phyloP scores from a whole-genome alignment of 2,329 filamentous ascomycete genomes.

The Lecanicillium sp. region DNA sequence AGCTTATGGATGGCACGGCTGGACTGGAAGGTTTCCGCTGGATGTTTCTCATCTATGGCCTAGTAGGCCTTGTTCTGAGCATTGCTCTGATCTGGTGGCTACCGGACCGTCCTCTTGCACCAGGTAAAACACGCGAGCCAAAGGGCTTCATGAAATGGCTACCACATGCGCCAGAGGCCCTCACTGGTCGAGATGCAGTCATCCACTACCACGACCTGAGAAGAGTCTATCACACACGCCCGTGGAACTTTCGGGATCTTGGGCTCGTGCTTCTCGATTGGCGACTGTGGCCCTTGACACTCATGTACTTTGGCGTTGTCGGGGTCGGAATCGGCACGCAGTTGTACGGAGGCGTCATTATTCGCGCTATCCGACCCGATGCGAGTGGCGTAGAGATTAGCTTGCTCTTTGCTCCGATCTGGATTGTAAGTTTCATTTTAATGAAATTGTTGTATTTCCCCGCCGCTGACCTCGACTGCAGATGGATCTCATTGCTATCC shows the following conservation, averaged over 20 bases:
- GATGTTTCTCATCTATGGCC: slow-evolving; percentile 88
- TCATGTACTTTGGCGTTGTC: slow-evolving; percentile 95
- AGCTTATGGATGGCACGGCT: slow-evolving; percentile 73
- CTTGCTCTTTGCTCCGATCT: slow-evolving; percentile 82
- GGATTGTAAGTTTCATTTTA: slow-evolving; percentile 56
- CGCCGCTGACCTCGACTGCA: slow-evolving; percentile 18
- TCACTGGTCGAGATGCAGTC: slow-evolving; percentile 67
- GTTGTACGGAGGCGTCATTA: slow-evolving; percentile 81
- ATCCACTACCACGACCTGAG: slow-evolving; percentile 79
- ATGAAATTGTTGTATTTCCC: not conserved
- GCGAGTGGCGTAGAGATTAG: slow-evolving; percentile 70
- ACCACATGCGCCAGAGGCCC: slow-evolving; percentile 59
- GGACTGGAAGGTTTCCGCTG: slow-evolving; percentile 78
- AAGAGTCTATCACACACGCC: slow-evolving; percentile 66
- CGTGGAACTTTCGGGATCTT: slow-evolving; percentile 68
- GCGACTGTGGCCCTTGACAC: slow-evolving; percentile 74
- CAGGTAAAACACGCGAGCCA: slow-evolving; percentile 50
- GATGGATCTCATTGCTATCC: slow-evolving; percentile 84
- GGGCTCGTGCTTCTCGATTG: slow-evolving; percentile 68
- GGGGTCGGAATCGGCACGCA: slow-evolving; percentile 88
- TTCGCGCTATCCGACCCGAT: slow-evolving; percentile 64
- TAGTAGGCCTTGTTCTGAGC: slow-evolving; percentile 65
- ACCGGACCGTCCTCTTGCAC: slow-evolving; percentile 70
- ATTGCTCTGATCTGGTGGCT: slow-evolving; percentile 80
- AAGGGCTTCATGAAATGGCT: slow-evolving; percentile 54